These are phyloP conservation scores for Botrytis porri DNA, from an alignment of 2,329 filamentous ascomycete species.

Conservation along the genomic window DNA sequence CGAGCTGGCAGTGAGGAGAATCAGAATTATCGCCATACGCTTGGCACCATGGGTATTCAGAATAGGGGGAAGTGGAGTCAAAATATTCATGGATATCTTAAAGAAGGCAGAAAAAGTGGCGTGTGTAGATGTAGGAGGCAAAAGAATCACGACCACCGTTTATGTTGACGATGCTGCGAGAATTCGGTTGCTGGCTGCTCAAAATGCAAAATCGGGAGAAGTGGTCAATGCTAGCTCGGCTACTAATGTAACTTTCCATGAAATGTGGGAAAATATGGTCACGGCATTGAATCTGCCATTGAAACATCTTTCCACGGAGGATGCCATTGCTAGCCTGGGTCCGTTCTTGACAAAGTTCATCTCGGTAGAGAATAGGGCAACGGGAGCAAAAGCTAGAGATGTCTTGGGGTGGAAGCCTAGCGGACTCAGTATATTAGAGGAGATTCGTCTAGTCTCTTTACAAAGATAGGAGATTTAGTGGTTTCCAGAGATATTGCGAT, in stretches of 20 bases:
- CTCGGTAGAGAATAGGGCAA: slow-evolving; percentile 11
- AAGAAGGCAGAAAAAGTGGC: slow-evolving; percentile 35
- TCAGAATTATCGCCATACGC: slow-evolving; percentile 41
- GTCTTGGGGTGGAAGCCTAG: neutral
- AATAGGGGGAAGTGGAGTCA: slow-evolving; percentile 38
- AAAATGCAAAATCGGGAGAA: slow-evolving; percentile 39
- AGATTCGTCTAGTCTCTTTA: neutral
- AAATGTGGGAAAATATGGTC: slow-evolving; percentile 37
- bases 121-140: slow-evolving; percentile 39
- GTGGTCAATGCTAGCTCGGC: slow-evolving; percentile 39
- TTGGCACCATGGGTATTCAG: slow-evolving; percentile 47
- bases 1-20: slow-evolving; percentile 33
- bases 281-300: slow-evolving; percentile 27
- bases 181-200: slow-evolving; percentile 41
- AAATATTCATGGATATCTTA: slow-evolving; percentile 38
- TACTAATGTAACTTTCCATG: slow-evolving; percentile 38
- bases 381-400: neutral
- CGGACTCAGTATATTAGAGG: neutral
- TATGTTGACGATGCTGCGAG: slow-evolving; percentile 46
- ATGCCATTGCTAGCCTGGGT: neutral
- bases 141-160: slow-evolving; percentile 36
- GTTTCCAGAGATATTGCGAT: rapidly evolving
- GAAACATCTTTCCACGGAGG: neutral
- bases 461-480: neutral
- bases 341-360: neutral